Evolutionary conservation across 345 rosid species (phyloP).

Genomic region (Lepidium sativum): DNA sequence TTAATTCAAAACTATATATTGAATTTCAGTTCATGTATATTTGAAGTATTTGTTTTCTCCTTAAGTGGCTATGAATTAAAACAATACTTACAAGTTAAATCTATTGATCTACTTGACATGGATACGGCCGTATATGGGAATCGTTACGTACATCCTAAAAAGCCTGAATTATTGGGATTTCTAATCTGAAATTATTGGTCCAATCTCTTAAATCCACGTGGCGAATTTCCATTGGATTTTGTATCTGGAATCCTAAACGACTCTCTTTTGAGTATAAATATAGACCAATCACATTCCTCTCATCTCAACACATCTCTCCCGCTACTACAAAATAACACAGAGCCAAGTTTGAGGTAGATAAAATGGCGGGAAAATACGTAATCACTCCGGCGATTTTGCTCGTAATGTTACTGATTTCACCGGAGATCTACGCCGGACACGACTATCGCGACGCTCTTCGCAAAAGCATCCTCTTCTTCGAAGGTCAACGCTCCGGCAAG

Average conservation of each 20-base stretch:
- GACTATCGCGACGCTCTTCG: constrained; percentile 70
- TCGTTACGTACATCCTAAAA: constrained; percentile 10
- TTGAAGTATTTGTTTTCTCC: not conserved
- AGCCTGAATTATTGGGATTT: constrained; percentile 20
- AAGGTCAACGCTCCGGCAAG: constrained; percentile 86
- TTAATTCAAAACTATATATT: not conserved
- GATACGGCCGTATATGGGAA: not conserved
- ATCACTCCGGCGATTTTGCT: constrained; percentile 20
- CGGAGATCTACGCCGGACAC: constrained; percentile 30
- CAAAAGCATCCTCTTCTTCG: constrained; percentile 84
- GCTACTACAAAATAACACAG: not conserved
- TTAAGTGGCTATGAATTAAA: not conserved
- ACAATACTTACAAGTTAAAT: not conserved
- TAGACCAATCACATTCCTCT: not conserved
- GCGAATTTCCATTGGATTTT: not conserved
- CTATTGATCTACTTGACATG: not conserved
- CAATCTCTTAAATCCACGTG: constrained; percentile 48
- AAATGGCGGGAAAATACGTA: constrained; percentile 68
- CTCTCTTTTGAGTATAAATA: constrained; percentile 27
- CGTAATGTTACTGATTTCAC: constrained; percentile 23
- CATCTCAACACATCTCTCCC: not conserved
- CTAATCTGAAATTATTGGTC: not conserved
- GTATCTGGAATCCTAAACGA: constrained; percentile 47
- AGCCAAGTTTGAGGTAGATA: too few relatives aligned
- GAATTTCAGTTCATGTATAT: not conserved